Conservation (phyloP, 2,329 filamentous ascomycete species). For the Phaeosphaeriaceae sp. region DNA sequence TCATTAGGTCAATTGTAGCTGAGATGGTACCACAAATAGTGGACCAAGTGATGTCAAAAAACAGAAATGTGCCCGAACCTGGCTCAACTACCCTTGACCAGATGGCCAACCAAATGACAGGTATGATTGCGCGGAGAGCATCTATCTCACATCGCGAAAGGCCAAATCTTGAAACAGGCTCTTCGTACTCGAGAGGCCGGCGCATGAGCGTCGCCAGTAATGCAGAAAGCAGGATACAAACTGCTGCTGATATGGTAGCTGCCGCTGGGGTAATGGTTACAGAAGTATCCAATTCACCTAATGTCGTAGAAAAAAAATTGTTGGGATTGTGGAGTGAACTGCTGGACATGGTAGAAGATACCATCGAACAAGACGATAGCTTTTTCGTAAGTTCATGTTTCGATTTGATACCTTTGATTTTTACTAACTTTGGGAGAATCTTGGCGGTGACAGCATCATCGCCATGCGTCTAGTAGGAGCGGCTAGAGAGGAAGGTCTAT, state of each 20-base stretch:
- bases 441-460: slow-evolving; percentile 43
- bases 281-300: slow-evolving; percentile 34
- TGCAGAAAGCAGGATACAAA: slow-evolving; percentile 37
- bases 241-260: slow-evolving; percentile 43
- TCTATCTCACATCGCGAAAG: slow-evolving; percentile 33
- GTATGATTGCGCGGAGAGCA: slow-evolving; percentile 33
- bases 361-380: slow-evolving; percentile 40
- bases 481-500: slow-evolving; percentile 40
- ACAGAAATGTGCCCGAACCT: slow-evolving; percentile 25
- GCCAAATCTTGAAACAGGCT: slow-evolving; percentile 29
- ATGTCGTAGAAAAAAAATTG: slow-evolving; percentile 44
- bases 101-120: slow-evolving; percentile 40
- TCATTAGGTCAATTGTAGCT: slow-evolving; percentile 41
- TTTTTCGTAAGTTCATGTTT: slow-evolving; percentile 34
- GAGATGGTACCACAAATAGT: slow-evolving; percentile 45
- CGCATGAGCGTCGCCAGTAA: slow-evolving; percentile 39
- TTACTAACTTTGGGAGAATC: slow-evolving; percentile 23
- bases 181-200: slow-evolving; percentile 24
- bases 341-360: slow-evolving; percentile 42
- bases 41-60: slow-evolving; percentile 38
- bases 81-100: slow-evolving; percentile 30
- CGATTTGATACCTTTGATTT: background rate
- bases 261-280: slow-evolving; percentile 39
- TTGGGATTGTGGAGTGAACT: slow-evolving; percentile 40
- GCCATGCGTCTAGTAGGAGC: slow-evolving; percentile 44